Evolutionary conservation across 2,329 filamentous ascomycete species (phyloP).

Genomic region (Colletotrichum sp.): DNA sequence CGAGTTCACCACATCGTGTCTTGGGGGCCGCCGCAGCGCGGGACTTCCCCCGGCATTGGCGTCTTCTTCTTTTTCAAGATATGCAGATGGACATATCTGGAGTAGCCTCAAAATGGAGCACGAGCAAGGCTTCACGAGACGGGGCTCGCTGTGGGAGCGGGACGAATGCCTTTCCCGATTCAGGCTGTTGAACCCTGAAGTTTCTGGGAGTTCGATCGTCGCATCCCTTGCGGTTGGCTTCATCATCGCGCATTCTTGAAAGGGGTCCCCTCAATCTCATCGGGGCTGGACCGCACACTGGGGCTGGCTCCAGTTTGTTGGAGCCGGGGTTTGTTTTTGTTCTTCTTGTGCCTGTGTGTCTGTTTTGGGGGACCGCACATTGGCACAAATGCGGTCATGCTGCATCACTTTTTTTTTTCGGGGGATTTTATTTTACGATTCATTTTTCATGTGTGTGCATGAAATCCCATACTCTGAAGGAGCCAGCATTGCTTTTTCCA

Average conservation of each 20-base stretch:
- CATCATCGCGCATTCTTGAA: background rate
- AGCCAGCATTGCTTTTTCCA: background rate
- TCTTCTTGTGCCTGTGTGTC: background rate
- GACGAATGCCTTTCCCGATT: slow-evolving; percentile 6
- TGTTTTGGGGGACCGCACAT: background rate
- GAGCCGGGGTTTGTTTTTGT: background rate
- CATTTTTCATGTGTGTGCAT: background rate
- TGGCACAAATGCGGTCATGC: background rate
- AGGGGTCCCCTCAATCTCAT: background rate
- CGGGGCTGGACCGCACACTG: background rate
- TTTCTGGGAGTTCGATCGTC: background rate
- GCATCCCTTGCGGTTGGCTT: background rate
- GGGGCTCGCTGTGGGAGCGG: background rate
- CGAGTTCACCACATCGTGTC: background rate
- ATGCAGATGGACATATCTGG: background rate
- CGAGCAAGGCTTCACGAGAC: background rate
- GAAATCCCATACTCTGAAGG: background rate
- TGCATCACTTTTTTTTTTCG: background rate
- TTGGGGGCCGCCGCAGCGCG: background rate
- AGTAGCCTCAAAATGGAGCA: background rate
- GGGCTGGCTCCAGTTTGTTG: background rate
- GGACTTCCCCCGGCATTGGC: background rate
- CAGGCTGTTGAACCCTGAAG: background rate
- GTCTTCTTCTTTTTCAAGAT: background rate
- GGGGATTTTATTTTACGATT: background rate